phyloP scores from a whole-genome alignment of 1,284 basidiomycete species.

The Heliocybe sulcata region DNA sequence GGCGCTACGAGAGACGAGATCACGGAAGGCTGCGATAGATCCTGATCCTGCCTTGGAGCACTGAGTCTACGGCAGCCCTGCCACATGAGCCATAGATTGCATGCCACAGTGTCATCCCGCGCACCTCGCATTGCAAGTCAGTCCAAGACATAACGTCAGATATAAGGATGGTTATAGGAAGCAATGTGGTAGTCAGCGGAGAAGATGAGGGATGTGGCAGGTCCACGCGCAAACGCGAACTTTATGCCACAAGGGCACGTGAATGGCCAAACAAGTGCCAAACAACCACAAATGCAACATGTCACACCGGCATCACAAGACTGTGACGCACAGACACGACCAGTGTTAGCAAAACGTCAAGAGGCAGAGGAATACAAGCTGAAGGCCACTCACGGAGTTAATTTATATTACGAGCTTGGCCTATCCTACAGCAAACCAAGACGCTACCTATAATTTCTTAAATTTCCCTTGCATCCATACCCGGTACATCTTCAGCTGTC shows the following conservation, averaged over 20 bases:
- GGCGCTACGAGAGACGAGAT: background rate
- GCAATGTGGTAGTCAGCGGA: background rate
- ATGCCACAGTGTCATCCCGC: background rate
- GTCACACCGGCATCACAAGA: background rate
- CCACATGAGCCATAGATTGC: no score
- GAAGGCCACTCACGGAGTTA: no score
- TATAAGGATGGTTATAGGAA: no score
- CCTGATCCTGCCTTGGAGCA: background rate
- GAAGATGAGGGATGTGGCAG: background rate
- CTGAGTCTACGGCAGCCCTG: no score
- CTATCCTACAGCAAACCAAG: background rate
- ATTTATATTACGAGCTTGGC: no score
- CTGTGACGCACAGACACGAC: background rate
- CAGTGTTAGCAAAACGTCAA: background rate
- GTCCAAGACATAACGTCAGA: no score
- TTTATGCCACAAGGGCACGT: background rate
- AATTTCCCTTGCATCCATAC: slow-evolving; percentile 94
- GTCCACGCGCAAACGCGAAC: background rate
- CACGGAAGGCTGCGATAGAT: background rate
- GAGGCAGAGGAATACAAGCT: no score
- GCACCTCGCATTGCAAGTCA: background rate
- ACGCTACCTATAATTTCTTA: slow-evolving; percentile 31
- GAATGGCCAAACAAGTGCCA: background rate
- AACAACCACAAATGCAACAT: background rate
- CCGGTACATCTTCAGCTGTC: slow-evolving; percentile 92